Evolutionary conservation across 2,329 filamentous ascomycete genomes (phyloP).

Genomic region (Talaromyces atroroseus): DNA sequence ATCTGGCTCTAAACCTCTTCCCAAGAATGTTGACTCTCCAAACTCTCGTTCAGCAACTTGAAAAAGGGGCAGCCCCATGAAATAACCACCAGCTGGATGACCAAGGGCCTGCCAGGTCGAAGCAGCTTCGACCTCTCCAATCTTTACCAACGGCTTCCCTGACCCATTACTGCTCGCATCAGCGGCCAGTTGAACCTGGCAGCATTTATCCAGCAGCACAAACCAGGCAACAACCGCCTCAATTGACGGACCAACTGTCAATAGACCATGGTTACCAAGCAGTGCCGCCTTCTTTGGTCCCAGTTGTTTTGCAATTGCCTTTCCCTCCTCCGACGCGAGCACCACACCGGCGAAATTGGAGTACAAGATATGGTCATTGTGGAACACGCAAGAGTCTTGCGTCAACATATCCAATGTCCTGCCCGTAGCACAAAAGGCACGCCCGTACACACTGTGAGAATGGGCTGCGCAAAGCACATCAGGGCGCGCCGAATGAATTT

Average conservation of each 20-base stretch:
- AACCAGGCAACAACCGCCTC: conserved; percentile 53
- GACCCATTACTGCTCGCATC: conserved; percentile 52
- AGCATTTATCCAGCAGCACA: conserved; percentile 49
- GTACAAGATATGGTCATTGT: conserved; percentile 49
- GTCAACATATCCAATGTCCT: conserved; percentile 41
- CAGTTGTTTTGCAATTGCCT: conserved; percentile 45
- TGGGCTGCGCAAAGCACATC: conserved; percentile 53
- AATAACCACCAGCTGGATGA: conserved; percentile 58
- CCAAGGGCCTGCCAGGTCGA: conserved; percentile 65
- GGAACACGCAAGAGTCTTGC: conserved; percentile 43
- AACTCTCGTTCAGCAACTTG: conserved; percentile 43
- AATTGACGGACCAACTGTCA: conserved; percentile 47
- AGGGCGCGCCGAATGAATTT: conserved; percentile 51
- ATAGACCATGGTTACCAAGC: conserved; percentile 50
- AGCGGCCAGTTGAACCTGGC: conserved; percentile 48
- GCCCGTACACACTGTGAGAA: conserved; percentile 50
- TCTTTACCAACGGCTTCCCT: conserved; percentile 60
- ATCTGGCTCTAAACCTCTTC: not conserved
- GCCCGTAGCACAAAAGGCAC: conserved; percentile 39
- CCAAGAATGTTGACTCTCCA: not conserved
- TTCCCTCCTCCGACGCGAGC: conserved; percentile 49
- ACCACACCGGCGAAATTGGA: conserved; percentile 51
- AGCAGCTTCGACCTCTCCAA: conserved; percentile 61
- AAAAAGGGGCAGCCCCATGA: conserved; percentile 66
- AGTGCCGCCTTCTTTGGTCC: conserved; percentile 49